Percentiles rank a stretch among this genome's conserved stretches.
Evolutionary conservation across 768 basidiomycete species (phyloP).

Genomic region (Epithele typhae): DNA sequence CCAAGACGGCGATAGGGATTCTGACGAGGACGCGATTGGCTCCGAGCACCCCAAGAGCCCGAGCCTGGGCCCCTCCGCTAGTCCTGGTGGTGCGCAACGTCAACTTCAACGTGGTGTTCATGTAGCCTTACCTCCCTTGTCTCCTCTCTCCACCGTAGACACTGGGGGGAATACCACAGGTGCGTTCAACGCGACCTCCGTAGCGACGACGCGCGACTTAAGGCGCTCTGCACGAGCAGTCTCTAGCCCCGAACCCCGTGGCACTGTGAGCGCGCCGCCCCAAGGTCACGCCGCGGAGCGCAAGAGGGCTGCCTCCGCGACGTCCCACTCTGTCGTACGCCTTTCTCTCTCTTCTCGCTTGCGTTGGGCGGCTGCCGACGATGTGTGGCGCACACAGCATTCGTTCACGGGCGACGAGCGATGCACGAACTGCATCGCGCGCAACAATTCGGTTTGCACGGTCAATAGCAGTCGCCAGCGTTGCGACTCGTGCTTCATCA

Average conservation of each 20-base stretch:
- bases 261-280: slow-evolving; percentile 14
- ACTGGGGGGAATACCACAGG: slow-evolving; percentile 14
- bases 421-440: slow-evolving; percentile 15
- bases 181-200: slow-evolving; percentile 6
- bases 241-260: slow-evolving; percentile 14
- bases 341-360: not conserved
- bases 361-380: not conserved
- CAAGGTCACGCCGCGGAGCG: slow-evolving; percentile 7
- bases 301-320: slow-evolving; percentile 7
- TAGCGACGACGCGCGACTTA: slow-evolving; percentile 7
- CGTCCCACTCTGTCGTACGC: slow-evolving; percentile 11
- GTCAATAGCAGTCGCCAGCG: slow-evolving; percentile 17
- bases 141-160: slow-evolving; percentile 4
- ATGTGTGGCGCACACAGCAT: not conserved
- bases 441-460: slow-evolving; percentile 12
- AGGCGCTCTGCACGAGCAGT: not conserved
- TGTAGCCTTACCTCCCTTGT: slow-evolving; percentile 5
- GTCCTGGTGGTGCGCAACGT: slow-evolving; percentile 9
- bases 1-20: slow-evolving; percentile 11
- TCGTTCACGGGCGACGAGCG: slow-evolving; percentile 13
- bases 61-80: slow-evolving; percentile 12
- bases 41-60: slow-evolving; percentile 16
- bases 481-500: slow-evolving; percentile 15
- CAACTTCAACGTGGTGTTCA: slow-evolving; percentile 6
- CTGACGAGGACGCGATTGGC: slow-evolving; percentile 16